Conservation (phyloP, 2,329 filamentous ascomycete genomes). For the Acephala macrosclerotiorum region DNA sequence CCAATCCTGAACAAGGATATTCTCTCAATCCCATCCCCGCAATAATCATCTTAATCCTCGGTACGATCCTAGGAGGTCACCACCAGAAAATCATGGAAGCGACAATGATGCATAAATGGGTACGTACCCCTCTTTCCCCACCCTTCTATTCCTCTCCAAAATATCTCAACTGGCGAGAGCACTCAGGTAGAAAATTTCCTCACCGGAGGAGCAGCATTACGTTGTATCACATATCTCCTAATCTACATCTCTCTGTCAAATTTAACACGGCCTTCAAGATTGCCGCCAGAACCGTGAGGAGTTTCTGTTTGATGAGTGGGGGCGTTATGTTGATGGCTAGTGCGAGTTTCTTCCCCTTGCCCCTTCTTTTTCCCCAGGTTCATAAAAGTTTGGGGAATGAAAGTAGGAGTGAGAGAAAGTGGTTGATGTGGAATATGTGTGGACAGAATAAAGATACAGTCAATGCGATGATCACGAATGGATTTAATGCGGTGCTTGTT, state of each 20-base stretch:
- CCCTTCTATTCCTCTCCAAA: no score
- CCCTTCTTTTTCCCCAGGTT: no score
- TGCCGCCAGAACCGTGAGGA: not conserved
- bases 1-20: not conserved
- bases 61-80: not conserved
- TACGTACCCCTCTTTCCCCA: no score
- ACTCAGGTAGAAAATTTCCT: not conserved
- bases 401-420: not conserved
- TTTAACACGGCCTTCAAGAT: not conserved
- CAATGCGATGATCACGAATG: not conserved
- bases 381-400: no score
- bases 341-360: not conserved
- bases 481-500: not conserved
- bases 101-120: constrained; percentile 5
- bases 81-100: not conserved
- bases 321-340: constrained; percentile 7
- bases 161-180: no score
- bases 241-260: not conserved
- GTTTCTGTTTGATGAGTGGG: not conserved
- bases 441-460: constrained; percentile 1
- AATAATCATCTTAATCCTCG: not conserved
- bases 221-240: not conserved
- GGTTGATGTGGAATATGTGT: not conserved
- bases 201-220: not conserved
- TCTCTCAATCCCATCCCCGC: not conserved